These are phyloP conservation scores for Podila minutissima DNA, from an alignment of 192 early-diverging fungal species.

Conservation along the genomic window DNA sequence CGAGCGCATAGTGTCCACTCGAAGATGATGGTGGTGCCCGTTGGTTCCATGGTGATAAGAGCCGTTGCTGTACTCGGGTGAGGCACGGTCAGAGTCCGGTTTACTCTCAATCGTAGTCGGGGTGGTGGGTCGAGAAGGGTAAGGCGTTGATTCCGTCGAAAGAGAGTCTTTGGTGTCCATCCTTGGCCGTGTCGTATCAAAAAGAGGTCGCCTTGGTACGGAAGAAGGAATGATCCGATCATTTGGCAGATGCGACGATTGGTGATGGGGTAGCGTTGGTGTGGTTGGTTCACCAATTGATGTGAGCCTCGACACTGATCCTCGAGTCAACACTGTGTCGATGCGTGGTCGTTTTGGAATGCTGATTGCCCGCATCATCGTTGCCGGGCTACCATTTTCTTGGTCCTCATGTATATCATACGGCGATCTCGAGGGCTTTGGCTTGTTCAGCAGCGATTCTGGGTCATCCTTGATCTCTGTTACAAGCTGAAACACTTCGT, in stretches of 20 bases:
- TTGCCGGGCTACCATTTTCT: conserved; percentile 46
- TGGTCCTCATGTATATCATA: conserved; percentile 38
- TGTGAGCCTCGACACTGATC: conserved; percentile 19
- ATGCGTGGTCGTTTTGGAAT: conserved; percentile 45
- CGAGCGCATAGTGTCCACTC: conserved; percentile 26
- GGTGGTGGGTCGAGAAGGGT: conserved; percentile 29
- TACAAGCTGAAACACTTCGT: conserved; percentile 62
- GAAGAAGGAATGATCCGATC: conserved; percentile 16
- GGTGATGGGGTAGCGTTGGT: conserved; percentile 17
- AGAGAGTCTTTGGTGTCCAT: conserved; percentile 35
- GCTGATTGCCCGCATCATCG: conserved; percentile 45
- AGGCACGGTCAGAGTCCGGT: conserved; percentile 30
- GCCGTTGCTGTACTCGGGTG: conserved; percentile 19
- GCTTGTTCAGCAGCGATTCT: conserved; percentile 35
- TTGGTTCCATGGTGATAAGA: not conserved
- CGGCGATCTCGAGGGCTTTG: conserved; percentile 5
- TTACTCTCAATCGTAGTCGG: conserved; percentile 45
- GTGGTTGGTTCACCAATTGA: conserved; percentile 36
- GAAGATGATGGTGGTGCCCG: conserved; percentile 10
- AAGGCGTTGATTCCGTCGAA: conserved; percentile 39
- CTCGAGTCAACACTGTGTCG: conserved; percentile 28
- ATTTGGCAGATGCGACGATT: not conserved
- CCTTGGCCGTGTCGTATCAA: conserved; percentile 30
- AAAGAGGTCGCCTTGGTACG: conserved; percentile 12
- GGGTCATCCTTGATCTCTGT: conserved; percentile 46